Percentiles rank a stretch among this genome's conserved stretches.
Evolutionary conservation across 495 filamentous ascomycete genomes (phyloP).

Genomic region (Penicillium arizonense): DNA sequence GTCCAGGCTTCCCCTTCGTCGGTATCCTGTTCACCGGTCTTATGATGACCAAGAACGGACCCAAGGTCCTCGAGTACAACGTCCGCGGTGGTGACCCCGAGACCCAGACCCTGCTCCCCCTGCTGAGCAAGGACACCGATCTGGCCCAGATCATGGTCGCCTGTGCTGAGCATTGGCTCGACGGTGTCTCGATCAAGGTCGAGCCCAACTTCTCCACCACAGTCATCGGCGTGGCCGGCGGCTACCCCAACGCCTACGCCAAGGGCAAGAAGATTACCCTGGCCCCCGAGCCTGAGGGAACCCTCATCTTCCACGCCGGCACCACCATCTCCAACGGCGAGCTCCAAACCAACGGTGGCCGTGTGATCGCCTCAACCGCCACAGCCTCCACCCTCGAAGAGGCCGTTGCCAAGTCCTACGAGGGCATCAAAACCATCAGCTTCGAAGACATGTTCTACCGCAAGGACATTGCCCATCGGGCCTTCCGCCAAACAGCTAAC

Average conservation of each 20-base stretch:
- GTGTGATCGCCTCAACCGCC: conserved; percentile 87
- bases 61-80: conserved; percentile 94
- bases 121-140: conserved; percentile 78
- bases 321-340: conserved; percentile 62
- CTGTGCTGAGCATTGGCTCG: conserved; percentile 73
- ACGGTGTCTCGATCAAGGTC: conserved; percentile 66
- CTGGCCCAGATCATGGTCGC: conserved; percentile 88
- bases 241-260: conserved; percentile 88
- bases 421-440: conserved; percentile 70
- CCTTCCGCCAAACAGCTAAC: conserved; percentile 39
- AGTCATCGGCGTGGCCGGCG: conserved; percentile 88
- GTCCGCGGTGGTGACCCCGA: conserved; percentile 96
- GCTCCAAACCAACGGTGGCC: conserved; percentile 76
- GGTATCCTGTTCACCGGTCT: conserved; percentile 93
- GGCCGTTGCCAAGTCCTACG: conserved; percentile 82
- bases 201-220: conserved; percentile 73
- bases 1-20: conserved; percentile 64
- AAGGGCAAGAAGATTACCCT: conserved; percentile 77
- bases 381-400: conserved; percentile 71
- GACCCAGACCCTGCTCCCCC: conserved; percentile 85
- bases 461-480: conserved; percentile 84
- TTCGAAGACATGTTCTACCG: conserved; percentile 92
- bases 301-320: conserved; percentile 89
- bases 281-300: conserved; percentile 46
- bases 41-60: conserved; percentile 87